Conservation (phyloP, 2,329 filamentous ascomycete species). For the Pseudofabraea citricarpa region DNA sequence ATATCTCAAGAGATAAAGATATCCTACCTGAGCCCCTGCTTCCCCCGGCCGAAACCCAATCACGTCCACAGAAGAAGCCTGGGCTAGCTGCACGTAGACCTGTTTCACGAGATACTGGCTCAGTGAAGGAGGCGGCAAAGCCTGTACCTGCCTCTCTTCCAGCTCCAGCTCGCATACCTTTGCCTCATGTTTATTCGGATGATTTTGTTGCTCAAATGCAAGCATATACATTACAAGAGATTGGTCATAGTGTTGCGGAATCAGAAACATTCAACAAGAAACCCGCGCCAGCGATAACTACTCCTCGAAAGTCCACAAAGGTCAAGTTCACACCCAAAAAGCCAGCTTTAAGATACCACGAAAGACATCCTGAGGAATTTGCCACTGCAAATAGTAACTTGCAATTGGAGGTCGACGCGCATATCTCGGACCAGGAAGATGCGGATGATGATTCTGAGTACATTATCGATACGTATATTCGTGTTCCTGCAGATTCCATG, state of each 20-base stretch:
- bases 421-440: slow-evolving; percentile 36
- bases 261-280: slow-evolving; percentile 8
- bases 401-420: slow-evolving; percentile 28
- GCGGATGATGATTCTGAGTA: slow-evolving; percentile 50
- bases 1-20: slow-evolving; percentile 8
- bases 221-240: slow-evolving; percentile 53
- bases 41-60: not conserved
- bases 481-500: slow-evolving; percentile 49
- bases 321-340: slow-evolving; percentile 52
- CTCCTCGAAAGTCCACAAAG: slow-evolving; percentile 10
- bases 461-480: slow-evolving; percentile 60
- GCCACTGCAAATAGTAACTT: slow-evolving; percentile 18
- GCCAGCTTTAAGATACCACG: slow-evolving; percentile 48
- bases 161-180: slow-evolving; percentile 26
- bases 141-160: slow-evolving; percentile 7
- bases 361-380: slow-evolving; percentile 45
- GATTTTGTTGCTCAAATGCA: slow-evolving; percentile 51
- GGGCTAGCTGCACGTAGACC: slow-evolving; percentile 16
- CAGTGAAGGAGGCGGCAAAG: slow-evolving; percentile 4
- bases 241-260: slow-evolving; percentile 32
- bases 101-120: slow-evolving; percentile 1
- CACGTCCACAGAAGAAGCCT: slow-evolving; percentile 21
- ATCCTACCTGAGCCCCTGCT: not conserved
- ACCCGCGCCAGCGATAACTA: slow-evolving; percentile 8
- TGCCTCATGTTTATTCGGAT: slow-evolving; percentile 25